phyloP scores from a whole-genome alignment of 2,329 filamentous ascomycete species.

The Raffaelea arxii region DNA sequence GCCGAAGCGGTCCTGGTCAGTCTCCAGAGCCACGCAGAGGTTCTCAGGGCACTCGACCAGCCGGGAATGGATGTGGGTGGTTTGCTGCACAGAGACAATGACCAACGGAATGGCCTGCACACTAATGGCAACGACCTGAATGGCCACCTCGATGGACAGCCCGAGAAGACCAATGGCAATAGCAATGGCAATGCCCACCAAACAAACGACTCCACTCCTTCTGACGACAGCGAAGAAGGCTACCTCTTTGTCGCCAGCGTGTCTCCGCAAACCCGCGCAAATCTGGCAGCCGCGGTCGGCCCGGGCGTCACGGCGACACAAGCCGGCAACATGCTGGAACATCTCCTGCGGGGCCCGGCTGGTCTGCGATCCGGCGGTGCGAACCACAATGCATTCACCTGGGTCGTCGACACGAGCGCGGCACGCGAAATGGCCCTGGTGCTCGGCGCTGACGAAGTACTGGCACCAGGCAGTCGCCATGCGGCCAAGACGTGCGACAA shows the following conservation, averaged over 20 bases:
- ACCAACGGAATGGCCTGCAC: no score
- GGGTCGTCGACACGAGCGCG: slow-evolving; percentile 83
- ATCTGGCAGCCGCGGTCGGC: slow-evolving; percentile 73
- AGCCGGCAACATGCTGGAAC: slow-evolving; percentile 73
- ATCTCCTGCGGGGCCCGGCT: slow-evolving; percentile 60
- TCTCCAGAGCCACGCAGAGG: slow-evolving; percentile 86
- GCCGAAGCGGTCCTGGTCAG: slow-evolving; percentile 96
- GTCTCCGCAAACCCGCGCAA: slow-evolving; percentile 83
- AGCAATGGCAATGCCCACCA: no score
- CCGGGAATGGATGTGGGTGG: no score
- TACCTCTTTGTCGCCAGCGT: slow-evolving; percentile 83
- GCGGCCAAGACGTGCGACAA: not conserved
- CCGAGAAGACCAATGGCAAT: no score
- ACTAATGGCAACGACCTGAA: no score
- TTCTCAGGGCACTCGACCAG: slow-evolving; percentile 75
- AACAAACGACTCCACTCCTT: not conserved
- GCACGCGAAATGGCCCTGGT: slow-evolving; percentile 78
- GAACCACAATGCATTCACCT: slow-evolving; percentile 69
- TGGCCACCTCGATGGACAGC: no score
- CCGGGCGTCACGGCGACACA: slow-evolving; percentile 60
- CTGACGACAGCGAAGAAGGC: slow-evolving; percentile 32
- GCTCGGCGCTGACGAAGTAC: slow-evolving; percentile 63
- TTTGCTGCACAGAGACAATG: no score
- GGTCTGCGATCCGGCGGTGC: slow-evolving; percentile 63
- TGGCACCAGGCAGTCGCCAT: slow-evolving; percentile 23